phyloP scores from a whole-genome alignment of 768 basidiomycete species.

The Cyathus striatus region DNA sequence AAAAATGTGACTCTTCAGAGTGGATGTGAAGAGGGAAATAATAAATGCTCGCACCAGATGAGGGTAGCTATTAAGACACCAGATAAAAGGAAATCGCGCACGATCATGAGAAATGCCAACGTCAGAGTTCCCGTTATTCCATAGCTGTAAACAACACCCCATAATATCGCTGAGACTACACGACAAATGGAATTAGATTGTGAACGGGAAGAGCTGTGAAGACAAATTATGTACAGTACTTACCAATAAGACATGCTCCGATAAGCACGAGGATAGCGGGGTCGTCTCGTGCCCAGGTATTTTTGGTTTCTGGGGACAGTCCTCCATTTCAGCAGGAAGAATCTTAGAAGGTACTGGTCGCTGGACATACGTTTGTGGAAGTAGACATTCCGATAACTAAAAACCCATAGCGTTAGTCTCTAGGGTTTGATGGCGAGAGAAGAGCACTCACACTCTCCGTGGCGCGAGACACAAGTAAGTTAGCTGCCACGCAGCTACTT shows the following conservation, averaged over 20 bases:
- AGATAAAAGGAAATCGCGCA: slow-evolving; percentile 81
- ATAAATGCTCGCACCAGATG: slow-evolving; percentile 51
- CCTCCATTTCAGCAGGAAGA: too few species aligned
- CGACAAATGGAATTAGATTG: neutral
- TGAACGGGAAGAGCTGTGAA: neutral
- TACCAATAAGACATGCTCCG: slow-evolving; percentile 71
- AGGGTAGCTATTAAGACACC: slow-evolving; percentile 73
- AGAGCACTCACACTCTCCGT: slow-evolving; percentile 68
- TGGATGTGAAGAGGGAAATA: slow-evolving; percentile 1
- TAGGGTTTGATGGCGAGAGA: neutral
- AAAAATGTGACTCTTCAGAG: slow-evolving; percentile 9
- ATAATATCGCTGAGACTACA: slow-evolving; percentile 75
- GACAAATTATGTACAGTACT: slow-evolving; percentile 12
- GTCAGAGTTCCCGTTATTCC: slow-evolving; percentile 47
- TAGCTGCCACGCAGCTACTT: slow-evolving; percentile 93
- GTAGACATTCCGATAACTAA: slow-evolving; percentile 91
- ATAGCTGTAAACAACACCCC: slow-evolving; percentile 82
- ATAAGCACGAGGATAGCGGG: slow-evolving; percentile 92
- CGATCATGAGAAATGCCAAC: slow-evolving; percentile 76
- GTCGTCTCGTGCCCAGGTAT: slow-evolving; percentile 97
- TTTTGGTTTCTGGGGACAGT: slow-evolving; percentile 96
- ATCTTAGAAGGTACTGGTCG: neutral
- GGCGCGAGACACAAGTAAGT: slow-evolving; percentile 93
- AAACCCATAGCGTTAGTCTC: slow-evolving; percentile 9
- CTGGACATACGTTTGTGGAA: slow-evolving; percentile 84